phyloP scores from a whole-genome alignment of 2,329 filamentous ascomycete genomes.

The Cordyceps javanica region DNA sequence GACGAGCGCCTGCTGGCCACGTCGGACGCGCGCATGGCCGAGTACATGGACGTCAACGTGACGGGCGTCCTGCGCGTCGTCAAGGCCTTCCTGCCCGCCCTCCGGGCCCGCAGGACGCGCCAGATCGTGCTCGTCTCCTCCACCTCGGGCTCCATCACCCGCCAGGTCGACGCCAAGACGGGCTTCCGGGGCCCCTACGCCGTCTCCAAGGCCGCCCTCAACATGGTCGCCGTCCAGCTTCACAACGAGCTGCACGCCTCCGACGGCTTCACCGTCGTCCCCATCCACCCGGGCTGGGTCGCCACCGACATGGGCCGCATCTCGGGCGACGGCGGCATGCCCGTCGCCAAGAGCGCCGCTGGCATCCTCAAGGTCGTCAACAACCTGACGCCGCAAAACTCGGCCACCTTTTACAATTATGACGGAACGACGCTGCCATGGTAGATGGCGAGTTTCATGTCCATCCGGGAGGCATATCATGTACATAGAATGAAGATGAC shows the following conservation, averaged over 20 bases:
- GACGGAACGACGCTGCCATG: slow-evolving; percentile 8
- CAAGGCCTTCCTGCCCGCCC: slow-evolving; percentile 10
- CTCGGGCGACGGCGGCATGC: slow-evolving; percentile 6
- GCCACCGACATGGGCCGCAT: slow-evolving; percentile 8
- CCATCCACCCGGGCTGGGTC: slow-evolving; percentile 9
- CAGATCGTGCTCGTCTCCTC: slow-evolving; percentile 13
- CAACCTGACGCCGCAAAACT: slow-evolving; percentile 8
- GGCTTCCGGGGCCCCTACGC: slow-evolving; percentile 4
- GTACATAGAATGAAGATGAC: neutral
- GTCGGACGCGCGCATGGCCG: slow-evolving; percentile 7
- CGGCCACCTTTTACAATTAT: slow-evolving; percentile 10
- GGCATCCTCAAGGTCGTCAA: slow-evolving; percentile 2
- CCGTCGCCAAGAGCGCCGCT: slow-evolving; percentile 6
- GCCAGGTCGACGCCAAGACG: neutral
- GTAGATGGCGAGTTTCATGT: neutral
- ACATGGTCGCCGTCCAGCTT: slow-evolving; percentile 13
- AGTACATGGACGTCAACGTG: slow-evolving; percentile 11
- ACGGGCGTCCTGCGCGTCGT: slow-evolving; percentile 11
- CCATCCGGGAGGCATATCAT: neutral
- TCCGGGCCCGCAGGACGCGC: slow-evolving; percentile 6
- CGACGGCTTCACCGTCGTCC: slow-evolving; percentile 12
- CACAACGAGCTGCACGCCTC: slow-evolving; percentile 10
- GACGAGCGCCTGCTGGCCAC: neutral
- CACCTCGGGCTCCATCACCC: neutral
- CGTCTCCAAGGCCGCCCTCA: slow-evolving; percentile 9